Evolutionary conservation across 179 eudicot species (phyloP).

Genomic region (Amaranthus tricolor): DNA sequence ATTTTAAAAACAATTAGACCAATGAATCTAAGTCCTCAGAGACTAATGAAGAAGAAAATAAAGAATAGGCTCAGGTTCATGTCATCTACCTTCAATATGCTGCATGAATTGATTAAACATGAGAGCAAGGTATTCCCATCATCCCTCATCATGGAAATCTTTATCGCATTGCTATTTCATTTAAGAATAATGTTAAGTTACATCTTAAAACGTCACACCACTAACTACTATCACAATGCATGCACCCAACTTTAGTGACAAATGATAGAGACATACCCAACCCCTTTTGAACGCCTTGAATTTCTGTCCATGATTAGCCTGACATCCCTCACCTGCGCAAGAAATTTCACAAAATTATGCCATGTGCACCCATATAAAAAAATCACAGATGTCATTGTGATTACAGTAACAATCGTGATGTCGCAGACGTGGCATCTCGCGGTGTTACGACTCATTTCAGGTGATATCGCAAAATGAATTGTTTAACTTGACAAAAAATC

Average conservation of each 20-base stretch:
- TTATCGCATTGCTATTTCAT: constrained; percentile 67
- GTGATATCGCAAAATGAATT: too few species aligned
- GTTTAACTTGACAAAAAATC: too few species aligned
- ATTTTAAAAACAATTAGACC: constrained; percentile 22
- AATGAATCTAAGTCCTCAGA: constrained; percentile 24
- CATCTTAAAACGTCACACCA: constrained; percentile 28
- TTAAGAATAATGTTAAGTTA: constrained; percentile 55
- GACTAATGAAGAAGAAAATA: constrained; percentile 19
- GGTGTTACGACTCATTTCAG: too few species aligned
- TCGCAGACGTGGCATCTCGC: too few species aligned
- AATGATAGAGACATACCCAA: constrained; percentile 41
- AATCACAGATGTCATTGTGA: too few species aligned
- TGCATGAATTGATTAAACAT: constrained; percentile 59
- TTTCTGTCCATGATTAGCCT: constrained; percentile 54
- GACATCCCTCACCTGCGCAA: constrained; percentile 50
- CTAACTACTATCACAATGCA: constrained; percentile 25
- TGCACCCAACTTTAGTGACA: constrained; percentile 18
- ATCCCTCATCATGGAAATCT: constrained; percentile 66
- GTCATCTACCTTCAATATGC: constrained; percentile 61
- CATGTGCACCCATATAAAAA: neutral
- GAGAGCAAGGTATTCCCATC: constrained; percentile 68
- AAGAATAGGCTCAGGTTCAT: constrained; percentile 41
- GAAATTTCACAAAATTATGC: neutral
- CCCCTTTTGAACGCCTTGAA: constrained; percentile 56
- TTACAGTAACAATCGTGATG: too few species aligned